Evolutionary conservation across 306 rosid species (phyloP).

Genomic region (Vicia faba): DNA sequence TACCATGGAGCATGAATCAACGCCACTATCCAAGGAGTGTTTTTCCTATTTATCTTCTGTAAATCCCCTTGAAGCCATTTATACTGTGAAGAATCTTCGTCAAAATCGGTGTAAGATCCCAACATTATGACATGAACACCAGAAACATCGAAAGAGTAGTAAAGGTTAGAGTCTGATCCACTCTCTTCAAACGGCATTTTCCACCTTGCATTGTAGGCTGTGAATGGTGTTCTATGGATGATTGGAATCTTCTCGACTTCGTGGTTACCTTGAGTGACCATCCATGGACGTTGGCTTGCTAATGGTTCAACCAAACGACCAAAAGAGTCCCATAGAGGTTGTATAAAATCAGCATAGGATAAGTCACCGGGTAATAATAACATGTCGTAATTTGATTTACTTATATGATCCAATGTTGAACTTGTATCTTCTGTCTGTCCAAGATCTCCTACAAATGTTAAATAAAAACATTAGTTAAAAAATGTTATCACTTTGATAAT

Average conservation of each 20-base stretch:
- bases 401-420: constrained; percentile 61
- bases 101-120: constrained; percentile 76
- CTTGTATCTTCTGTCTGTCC: constrained; percentile 86
- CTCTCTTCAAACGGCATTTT: constrained; percentile 73
- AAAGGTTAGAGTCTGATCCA: constrained; percentile 76
- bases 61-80: constrained; percentile 66
- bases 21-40: constrained; percentile 69
- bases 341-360: constrained; percentile 57
- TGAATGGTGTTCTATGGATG: constrained; percentile 47
- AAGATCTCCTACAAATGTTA: constrained; percentile 63
- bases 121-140: constrained; percentile 84
- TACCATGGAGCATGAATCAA: constrained; percentile 90
- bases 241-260: constrained; percentile 63
- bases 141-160: constrained; percentile 75
- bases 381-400: constrained; percentile 63
- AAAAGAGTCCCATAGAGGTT: constrained; percentile 68
- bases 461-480: too few species aligned
- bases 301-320: constrained; percentile 78
- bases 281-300: constrained; percentile 90
- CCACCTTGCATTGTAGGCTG: constrained; percentile 87
- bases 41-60: constrained; percentile 50
- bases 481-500: too few species aligned
- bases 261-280: constrained; percentile 90
- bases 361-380: constrained; percentile 80
- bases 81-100: constrained; percentile 55